Percentiles rank a stretch among this genome's conserved stretches.
These are phyloP conservation scores for Albizia julibrissin DNA, from an alignment of 306 rosid species.

Conservation along the genomic window DNA sequence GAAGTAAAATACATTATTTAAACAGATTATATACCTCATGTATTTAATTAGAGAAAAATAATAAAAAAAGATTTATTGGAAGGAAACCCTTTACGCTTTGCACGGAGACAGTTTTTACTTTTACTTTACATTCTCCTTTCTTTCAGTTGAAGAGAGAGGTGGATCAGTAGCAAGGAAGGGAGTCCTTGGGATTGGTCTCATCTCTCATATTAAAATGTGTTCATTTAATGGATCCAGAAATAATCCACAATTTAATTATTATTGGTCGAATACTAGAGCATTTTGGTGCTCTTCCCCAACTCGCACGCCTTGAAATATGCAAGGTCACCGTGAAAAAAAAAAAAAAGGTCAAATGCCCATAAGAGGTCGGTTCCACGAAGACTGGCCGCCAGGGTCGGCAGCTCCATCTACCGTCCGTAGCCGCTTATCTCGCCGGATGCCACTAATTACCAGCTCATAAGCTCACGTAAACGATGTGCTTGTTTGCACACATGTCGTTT, in stretches of 20 bases:
- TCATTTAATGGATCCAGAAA: background rate
- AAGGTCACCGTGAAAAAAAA: background rate
- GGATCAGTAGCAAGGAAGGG: background rate
- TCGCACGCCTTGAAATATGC: constrained; percentile 35
- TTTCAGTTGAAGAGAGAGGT: constrained; percentile 15
- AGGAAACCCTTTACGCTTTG: constrained; percentile 28
- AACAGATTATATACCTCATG: background rate
- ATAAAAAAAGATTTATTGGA: constrained; percentile 26
- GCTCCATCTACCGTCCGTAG: constrained; percentile 35
- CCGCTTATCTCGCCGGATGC: constrained; percentile 54
- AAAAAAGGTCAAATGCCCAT: background rate
- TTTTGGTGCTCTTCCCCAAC: constrained; percentile 31
- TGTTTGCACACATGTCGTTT: constrained; percentile 36
- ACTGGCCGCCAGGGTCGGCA: constrained; percentile 46
- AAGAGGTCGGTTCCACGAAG: constrained; percentile 41
- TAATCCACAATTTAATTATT: constrained; percentile 24
- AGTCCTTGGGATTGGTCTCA: background rate
- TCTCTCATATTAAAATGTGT: background rate
- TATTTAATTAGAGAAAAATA: background rate
- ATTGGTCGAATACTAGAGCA: background rate
- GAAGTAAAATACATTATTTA: background rate
- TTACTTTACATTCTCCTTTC: background rate
- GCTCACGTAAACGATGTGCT: constrained; percentile 24
- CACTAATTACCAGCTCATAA: constrained; percentile 21
- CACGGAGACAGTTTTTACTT: constrained; percentile 18